These are phyloP conservation scores for Alternaria arborescens DNA, from an alignment of 2,329 filamentous ascomycete species.

Conservation along the genomic window DNA sequence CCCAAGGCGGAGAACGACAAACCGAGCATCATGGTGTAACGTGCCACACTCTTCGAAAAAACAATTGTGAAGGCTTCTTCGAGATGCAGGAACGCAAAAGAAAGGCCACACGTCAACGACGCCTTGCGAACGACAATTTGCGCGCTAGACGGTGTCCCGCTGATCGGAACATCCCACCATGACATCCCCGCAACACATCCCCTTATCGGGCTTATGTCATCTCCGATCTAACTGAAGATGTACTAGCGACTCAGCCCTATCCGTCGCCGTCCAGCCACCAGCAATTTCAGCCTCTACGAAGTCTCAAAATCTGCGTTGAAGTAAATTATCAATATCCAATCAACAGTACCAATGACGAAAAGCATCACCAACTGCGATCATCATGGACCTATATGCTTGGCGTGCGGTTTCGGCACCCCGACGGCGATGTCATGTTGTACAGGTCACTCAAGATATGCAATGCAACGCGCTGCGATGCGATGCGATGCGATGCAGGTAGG, in stretches of 20 bases:
- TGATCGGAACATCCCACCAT: background rate
- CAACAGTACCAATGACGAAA: background rate
- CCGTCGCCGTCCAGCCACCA: slow-evolving; percentile 2
- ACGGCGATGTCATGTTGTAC: background rate
- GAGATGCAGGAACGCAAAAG: slow-evolving; percentile 8
- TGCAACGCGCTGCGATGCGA: slow-evolving; percentile 2
- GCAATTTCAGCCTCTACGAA: background rate
- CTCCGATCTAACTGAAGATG: background rate
- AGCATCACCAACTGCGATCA: background rate
- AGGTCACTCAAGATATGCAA: slow-evolving; percentile 1
- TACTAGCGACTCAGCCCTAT: slow-evolving; percentile 8
- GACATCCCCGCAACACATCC: slow-evolving; percentile 5
- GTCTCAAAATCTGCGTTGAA: background rate
- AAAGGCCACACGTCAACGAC: background rate
- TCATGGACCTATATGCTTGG: background rate
- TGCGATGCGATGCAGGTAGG: background rate
- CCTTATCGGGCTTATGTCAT: background rate
- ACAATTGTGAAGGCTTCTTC: background rate
- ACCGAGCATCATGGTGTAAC: slow-evolving; percentile 3
- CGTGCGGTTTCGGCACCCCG: slow-evolving; percentile 3
- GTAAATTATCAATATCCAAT: background rate
- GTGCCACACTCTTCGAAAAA: background rate
- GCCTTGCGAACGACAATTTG: slow-evolving; percentile 4
- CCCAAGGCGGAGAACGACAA: background rate
- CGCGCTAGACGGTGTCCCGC: slow-evolving; percentile 1